A percentile compares a stretch with the other conserved stretches of the same genome.
phyloP scores from a whole-genome alignment of 2,329 filamentous ascomycete genomes.

The Fusarium sp. region DNA sequence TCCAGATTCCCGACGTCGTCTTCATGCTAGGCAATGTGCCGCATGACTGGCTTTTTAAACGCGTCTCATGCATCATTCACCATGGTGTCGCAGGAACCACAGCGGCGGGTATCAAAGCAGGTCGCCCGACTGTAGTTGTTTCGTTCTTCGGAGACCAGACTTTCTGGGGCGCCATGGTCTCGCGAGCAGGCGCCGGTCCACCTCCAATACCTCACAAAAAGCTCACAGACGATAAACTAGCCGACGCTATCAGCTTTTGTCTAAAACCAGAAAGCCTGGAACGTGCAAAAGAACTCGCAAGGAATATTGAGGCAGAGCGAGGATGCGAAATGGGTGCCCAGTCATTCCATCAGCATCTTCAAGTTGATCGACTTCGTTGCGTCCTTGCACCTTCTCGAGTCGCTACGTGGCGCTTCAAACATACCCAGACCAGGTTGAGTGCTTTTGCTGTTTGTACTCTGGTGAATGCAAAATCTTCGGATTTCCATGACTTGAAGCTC shows the following conservation, averaged over 20 bases:
- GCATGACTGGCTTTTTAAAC: slow-evolving; percentile 88
- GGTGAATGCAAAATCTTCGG: background rate
- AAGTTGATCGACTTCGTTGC: slow-evolving; percentile 55
- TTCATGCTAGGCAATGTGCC: slow-evolving; percentile 80
- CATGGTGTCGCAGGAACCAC: slow-evolving; percentile 90
- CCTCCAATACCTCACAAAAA: slow-evolving; percentile 77
- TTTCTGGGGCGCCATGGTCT: slow-evolving; percentile 85
- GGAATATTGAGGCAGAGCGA: slow-evolving; percentile 74
- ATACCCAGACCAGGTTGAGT: background rate
- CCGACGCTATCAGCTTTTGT: slow-evolving; percentile 72
- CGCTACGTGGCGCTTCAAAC: background rate
- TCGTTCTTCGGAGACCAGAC: slow-evolving; percentile 89
- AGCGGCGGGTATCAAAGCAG: slow-evolving; percentile 82
- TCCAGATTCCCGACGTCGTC: slow-evolving; percentile 64
- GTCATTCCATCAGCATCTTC: slow-evolving; percentile 77
- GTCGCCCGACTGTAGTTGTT: slow-evolving; percentile 83
- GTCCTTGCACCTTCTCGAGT: background rate
- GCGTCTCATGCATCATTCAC: slow-evolving; percentile 84
- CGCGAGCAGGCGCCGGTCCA: slow-evolving; percentile 78
- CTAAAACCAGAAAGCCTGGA: slow-evolving; percentile 70
- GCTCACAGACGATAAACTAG: slow-evolving; percentile 75
- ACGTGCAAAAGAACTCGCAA: slow-evolving; percentile 69
- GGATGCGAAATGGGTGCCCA: slow-evolving; percentile 73
- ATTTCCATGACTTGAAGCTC: background rate
- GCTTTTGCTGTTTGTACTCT: background rate